Evolutionary conservation across 495 filamentous ascomycete genomes (phyloP), one percentile per base, ranked within the genome.

Genomic region (Xylaria scruposa): DNA sequence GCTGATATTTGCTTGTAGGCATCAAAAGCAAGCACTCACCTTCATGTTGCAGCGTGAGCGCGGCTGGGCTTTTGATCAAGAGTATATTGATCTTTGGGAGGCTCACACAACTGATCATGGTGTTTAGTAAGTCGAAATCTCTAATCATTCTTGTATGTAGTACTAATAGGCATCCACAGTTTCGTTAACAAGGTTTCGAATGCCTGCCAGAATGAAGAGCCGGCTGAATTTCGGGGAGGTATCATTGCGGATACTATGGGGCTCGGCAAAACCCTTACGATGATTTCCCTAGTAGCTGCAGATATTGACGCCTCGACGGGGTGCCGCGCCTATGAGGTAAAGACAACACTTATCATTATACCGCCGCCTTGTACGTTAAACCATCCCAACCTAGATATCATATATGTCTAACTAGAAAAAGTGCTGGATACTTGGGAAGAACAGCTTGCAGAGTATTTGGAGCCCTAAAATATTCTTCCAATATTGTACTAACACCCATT

Each of bases 171-270:
- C 4, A 9, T 0, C 0, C 4, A 17, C 12, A 62, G 59, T 3
- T 62, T 62, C n/a, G 3, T 62, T 0, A 62, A 62, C n/a, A 40
- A 0, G 19, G 26, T 62, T 21, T 62, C 59, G 0, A 15, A 19
- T 15, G 4, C 13, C 13, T 62, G 36, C 7, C 59, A 40, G 12
- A 1, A 5, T 24, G 36, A 62, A 19, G 59, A 62, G 19, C 59
- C 59, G 8, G 4, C 36, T 2, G 5, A 42, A 0, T 62, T 62
- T 24, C 12, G 12, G 15, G 59, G 59, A 2, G 59, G 59, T 13
- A 53, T 67, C 29, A 70, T 70, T 46, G 83, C 82, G 0, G 83
- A 84, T 65, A 71, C 79, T 5, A 84, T 83, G 82, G 82, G 83
- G 10, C 74, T 84, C 0, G 82, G 83, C 0, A 83, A 83, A 74